Evolutionary conservation across 805 yeast genomes (phyloP).

Genomic region (Candida piceae): DNA sequence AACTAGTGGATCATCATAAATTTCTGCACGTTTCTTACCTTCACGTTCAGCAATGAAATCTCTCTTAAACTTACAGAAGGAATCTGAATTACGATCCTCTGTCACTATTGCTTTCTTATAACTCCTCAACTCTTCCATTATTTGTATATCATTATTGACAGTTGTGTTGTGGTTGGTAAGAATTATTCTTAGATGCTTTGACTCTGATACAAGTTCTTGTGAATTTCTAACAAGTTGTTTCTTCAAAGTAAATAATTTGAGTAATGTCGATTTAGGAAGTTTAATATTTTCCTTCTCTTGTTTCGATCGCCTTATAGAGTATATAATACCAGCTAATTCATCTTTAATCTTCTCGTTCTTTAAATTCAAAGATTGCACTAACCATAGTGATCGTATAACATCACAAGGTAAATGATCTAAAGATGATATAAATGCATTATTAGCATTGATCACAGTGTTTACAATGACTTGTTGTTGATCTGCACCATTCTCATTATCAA

Average conservation of each 20-base stretch:
- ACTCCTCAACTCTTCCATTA: slow-evolving; percentile 19
- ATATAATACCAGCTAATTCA: slow-evolving; percentile 4
- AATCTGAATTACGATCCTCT: slow-evolving; percentile 20
- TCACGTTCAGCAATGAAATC: slow-evolving; percentile 7
- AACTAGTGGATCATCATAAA: background rate
- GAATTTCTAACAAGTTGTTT: slow-evolving; percentile 15
- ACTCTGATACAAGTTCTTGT: slow-evolving; percentile 23
- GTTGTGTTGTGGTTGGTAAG: slow-evolving; percentile 20
- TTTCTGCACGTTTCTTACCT: background rate
- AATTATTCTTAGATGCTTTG: slow-evolving; percentile 16
- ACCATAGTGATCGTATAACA: slow-evolving; percentile 32
- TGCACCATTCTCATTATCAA: too few relatives aligned
- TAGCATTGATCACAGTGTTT: slow-evolving; percentile 26
- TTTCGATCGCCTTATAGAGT: background rate
- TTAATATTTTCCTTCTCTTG: background rate
- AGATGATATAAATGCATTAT: slow-evolving; percentile 32
- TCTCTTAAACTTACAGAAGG: slow-evolving; percentile 20
- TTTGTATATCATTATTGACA: slow-evolving; percentile 21
- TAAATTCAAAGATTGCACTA: slow-evolving; percentile 29
- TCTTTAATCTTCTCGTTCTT: slow-evolving; percentile 16
- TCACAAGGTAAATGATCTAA: slow-evolving; percentile 37
- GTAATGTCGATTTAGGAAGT: background rate
- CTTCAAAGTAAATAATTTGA: slow-evolving; percentile 4
- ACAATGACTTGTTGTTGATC: slow-evolving; percentile 12
- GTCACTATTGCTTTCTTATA: slow-evolving; percentile 6